Percentiles rank a stretch among this genome's conserved stretches.
Conservation (phyloP, 352 stramenopile genomes). For the Aphanomyces cochlioides region DNA sequence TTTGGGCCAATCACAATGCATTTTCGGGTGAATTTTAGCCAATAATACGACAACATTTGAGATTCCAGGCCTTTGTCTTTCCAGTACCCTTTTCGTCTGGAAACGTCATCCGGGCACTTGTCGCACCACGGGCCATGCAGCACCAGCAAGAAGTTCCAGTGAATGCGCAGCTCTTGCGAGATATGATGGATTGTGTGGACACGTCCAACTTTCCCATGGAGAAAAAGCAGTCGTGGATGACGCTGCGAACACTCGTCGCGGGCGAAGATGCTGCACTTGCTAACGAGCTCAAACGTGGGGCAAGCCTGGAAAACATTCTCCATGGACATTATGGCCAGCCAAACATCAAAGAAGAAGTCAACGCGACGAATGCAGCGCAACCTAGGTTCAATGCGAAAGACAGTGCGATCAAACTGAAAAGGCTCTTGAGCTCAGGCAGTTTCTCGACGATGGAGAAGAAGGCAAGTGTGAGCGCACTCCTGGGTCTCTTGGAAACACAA, state of each 20-base stretch:
- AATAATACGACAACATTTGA: neutral
- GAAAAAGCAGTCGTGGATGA: slow-evolving; percentile 67
- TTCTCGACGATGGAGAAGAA: slow-evolving; percentile 86
- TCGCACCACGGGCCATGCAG: slow-evolving; percentile 48
- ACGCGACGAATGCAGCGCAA: slow-evolving; percentile 40
- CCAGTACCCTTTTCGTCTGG: slow-evolving; percentile 20
- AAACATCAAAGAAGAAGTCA: slow-evolving; percentile 71
- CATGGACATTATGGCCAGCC: slow-evolving; percentile 46
- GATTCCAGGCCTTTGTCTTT: neutral
- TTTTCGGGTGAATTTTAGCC: neutral
- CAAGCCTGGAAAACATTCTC: slow-evolving; percentile 36
- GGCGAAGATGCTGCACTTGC: slow-evolving; percentile 36
- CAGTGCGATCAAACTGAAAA: slow-evolving; percentile 51
- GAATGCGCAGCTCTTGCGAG: slow-evolving; percentile 70
- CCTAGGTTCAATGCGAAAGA: slow-evolving; percentile 33
- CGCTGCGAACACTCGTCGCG: slow-evolving; percentile 36
- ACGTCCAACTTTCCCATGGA: slow-evolving; percentile 80
- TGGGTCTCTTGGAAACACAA: slow-evolving; percentile 84
- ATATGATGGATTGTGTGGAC: slow-evolving; percentile 86
- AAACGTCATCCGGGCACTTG: slow-evolving; percentile 35
- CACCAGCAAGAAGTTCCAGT: slow-evolving; percentile 12
- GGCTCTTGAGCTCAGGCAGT: slow-evolving; percentile 73
- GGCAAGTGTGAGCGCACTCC: slow-evolving; percentile 69
- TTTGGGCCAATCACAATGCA: neutral
- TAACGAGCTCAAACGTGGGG: slow-evolving; percentile 38